Percentiles rank a stretch among this genome's conserved stretches.
These are phyloP conservation scores for Spongispora temasekensis DNA, from an alignment of 1,284 basidiomycete species.

Conservation along the genomic window DNA sequence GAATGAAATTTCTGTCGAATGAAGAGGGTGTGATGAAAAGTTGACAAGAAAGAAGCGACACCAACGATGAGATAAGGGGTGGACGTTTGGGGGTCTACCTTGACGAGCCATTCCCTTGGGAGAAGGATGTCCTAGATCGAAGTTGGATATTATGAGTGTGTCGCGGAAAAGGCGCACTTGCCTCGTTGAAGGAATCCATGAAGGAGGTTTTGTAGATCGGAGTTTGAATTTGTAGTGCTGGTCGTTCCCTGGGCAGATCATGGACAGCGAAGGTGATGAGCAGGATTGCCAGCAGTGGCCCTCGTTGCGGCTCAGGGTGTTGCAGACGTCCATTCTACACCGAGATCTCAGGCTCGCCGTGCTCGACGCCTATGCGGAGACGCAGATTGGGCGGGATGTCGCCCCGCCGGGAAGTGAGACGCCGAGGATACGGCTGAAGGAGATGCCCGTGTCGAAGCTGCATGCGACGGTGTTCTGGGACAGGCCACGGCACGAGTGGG, in stretches of 20 bases:
- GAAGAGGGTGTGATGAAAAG: slow-evolving; percentile 5
- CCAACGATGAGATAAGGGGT: slow-evolving; percentile 71
- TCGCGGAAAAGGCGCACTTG: slow-evolving; percentile 4
- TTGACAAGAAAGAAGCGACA: slow-evolving; percentile 26
- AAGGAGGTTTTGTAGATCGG: slow-evolving; percentile 24
- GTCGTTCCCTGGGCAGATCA: background rate
- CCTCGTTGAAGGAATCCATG: slow-evolving; percentile 63
- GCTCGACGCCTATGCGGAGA: slow-evolving; percentile 61
- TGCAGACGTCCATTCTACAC: slow-evolving; percentile 52
- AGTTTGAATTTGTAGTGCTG: slow-evolving; percentile 19
- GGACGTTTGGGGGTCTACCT: slow-evolving; percentile 56
- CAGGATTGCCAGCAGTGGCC: slow-evolving; percentile 10
- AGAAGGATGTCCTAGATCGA: slow-evolving; percentile 56
- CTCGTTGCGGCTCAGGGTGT: slow-evolving; percentile 57
- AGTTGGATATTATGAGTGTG: background rate
- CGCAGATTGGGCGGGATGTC: slow-evolving; percentile 70
- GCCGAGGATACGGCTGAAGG: slow-evolving; percentile 71
- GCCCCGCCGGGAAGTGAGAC: slow-evolving; percentile 47
- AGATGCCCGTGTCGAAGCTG: slow-evolving; percentile 78
- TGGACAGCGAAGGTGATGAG: slow-evolving; percentile 16
- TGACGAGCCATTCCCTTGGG: slow-evolving; percentile 71
- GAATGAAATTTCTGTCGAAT: slow-evolving; percentile 57
- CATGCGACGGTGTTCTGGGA: slow-evolving; percentile 79
- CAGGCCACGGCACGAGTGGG: slow-evolving; percentile 55
- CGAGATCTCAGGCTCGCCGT: slow-evolving; percentile 53